Base-by-base conservation (phyloP, 2,329 filamentous ascomycete species). In the Sporothrix pallida region DNA sequence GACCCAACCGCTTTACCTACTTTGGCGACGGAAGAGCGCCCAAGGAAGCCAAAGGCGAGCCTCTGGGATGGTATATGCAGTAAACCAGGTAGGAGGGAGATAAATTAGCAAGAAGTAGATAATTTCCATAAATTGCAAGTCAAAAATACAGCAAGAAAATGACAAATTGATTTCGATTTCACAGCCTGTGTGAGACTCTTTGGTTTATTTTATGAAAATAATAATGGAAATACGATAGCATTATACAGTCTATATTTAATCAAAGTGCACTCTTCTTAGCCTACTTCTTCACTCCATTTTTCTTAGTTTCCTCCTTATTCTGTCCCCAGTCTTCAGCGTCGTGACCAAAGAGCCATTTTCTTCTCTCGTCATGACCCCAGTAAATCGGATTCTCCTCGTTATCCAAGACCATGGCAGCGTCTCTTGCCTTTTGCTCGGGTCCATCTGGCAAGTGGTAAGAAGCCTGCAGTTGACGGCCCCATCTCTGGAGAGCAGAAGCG, bases 281-380 rank as follows among this genome's bases (percentile, higher is more conserved):
- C 60, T 65, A 65, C 37, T 46, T 37, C 31, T 37, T 5, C 31
- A 37, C 31, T 37, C 31, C 31, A 7, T 37, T 37, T 37, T 2
- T 37, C 4, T 37, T 37, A 1, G 9, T 20, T 46, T 6, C 17
- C 26, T 42, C 12, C 17, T 13, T 20, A 7, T 3, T 20, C 37
- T 48, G 20, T 1, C 20, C 37, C 37, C 52, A 52, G 10, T 23
- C 56, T 58, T 78, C 76, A 1, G 77, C 78, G 54, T 79, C 78
- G 31, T 78, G 76, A 15, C 76, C 73, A 60, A 78, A 78, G 8
- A 81, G 78, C 60, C 81, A 83, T 70, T 83, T 81, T 75, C 82
- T 79, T 62, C 78, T 81, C 26, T 81, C 75, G 0, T 74, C 62
- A 15, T 73, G 72, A 1, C 76, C 77, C 78, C 77, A 78, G 73